A percentile compares a stretch with the other conserved stretches of the same genome.
Evolutionary conservation across 139 green algal species (phyloP).

Genomic region (Chlorella sp.): DNA sequence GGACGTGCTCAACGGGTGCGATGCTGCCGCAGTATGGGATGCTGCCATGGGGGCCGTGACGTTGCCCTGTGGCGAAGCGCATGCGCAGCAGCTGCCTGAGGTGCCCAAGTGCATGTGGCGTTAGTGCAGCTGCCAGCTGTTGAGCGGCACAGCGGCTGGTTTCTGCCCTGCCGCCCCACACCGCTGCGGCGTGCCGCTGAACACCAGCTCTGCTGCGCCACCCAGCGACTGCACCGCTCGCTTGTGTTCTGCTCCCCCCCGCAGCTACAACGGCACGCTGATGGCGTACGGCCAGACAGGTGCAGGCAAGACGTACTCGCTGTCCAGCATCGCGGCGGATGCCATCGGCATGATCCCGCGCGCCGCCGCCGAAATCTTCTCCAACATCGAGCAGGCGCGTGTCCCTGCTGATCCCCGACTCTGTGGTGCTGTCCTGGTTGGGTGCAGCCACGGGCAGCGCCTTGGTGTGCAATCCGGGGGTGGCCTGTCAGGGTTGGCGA

Average conservation of each 20-base stretch:
- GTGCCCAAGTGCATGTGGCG: background rate
- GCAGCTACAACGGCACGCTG: conserved; percentile 82
- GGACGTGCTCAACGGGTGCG: conserved; percentile 72
- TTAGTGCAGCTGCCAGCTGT: background rate
- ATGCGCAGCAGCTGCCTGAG: background rate
- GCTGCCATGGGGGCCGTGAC: no score
- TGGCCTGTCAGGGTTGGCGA: no score
- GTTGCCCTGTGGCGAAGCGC: no score
- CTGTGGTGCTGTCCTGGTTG: no score
- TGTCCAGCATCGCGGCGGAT: conserved; percentile 68
- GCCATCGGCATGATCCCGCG: conserved; percentile 86
- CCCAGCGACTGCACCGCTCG: no score
- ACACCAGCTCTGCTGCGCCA: no score
- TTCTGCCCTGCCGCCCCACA: no score
- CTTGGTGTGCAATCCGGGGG: no score
- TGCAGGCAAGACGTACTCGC: conserved; percentile 86
- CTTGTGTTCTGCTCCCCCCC: background rate
- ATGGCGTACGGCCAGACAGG: conserved; percentile 85
- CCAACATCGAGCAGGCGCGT: conserved; percentile 39
- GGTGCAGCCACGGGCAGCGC: no score
- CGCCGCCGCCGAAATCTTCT: conserved; percentile 77
- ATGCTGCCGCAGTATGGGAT: background rate
- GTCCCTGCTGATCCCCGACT: no score
- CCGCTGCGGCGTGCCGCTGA: no score
- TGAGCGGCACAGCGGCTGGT: no score